phyloP scores from a whole-genome alignment of 116 monocot species.

The Phalaenopsis hybrid region DNA sequence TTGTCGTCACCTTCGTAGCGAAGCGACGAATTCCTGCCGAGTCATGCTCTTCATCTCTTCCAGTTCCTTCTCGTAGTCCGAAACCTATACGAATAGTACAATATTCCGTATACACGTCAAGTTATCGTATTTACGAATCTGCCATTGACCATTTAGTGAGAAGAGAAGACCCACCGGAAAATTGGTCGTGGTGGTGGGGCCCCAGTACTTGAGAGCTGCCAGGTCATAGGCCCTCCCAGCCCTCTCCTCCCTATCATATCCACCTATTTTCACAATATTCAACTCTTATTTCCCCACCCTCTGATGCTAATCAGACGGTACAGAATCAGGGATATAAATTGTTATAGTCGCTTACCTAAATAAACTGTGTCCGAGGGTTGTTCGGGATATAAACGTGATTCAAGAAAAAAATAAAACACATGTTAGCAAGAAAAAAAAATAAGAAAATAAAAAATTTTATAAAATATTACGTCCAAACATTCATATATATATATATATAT shows the following conservation, averaged over 20 bases:
- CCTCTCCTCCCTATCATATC: too few relatives aligned
- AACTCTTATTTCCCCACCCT: background rate
- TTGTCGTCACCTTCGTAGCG: too few relatives aligned
- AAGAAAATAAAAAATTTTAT: background rate
- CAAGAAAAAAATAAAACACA: too few relatives aligned
- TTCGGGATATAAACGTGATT: too few relatives aligned
- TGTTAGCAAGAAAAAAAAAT: background rate
- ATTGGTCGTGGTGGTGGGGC: too few relatives aligned
- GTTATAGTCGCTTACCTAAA: conserved; percentile 44
- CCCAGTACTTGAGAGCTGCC: too few relatives aligned
- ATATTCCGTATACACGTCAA: background rate
- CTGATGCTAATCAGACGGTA: background rate
- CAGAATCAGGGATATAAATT: background rate
- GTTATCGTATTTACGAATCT: background rate
- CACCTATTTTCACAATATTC: too few relatives aligned
- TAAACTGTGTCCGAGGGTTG: conserved; percentile 38
- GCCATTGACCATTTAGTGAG: background rate
- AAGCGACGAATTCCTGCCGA: too few relatives aligned
- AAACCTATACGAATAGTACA: conserved; percentile 28
- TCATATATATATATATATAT: too few relatives aligned
- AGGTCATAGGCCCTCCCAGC: too few relatives aligned
- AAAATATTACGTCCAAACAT: too few relatives aligned
- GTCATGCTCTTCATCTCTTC: too few relatives aligned
- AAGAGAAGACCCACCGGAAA: conserved; percentile 52
- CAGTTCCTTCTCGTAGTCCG: conserved; percentile 87